Base-by-base conservation (phyloP, 331 rosid genomes). In the Quercus phellos region DNA sequence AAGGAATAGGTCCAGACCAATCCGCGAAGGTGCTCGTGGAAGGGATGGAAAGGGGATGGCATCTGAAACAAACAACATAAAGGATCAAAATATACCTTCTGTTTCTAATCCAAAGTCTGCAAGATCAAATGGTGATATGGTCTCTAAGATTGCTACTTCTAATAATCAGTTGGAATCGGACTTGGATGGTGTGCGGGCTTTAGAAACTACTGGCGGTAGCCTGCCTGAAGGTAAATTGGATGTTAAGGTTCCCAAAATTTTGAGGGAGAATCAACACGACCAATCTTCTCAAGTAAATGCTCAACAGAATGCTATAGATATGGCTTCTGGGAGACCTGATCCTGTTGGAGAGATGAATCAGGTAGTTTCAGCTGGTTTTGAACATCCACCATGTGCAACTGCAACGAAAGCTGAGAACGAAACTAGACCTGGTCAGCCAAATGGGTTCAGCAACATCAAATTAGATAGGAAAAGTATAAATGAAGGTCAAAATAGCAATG, bases 1-100 rank as follows among this genome's bases (percentile, higher is more conserved):
- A 82, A 90, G 99, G 82, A 90, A 90, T 79, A 89, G 98, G 87
- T 93, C 99, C 77, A 91, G 85, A 82, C 79, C 98, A 75, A 91
- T 83, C 87, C 97, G 90, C 69, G 98, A 86, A 67, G 87, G 96
- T 77, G 82, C 94, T 75, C 90, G 90, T 73, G 94, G 91, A 70
- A 87, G 91, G 82, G 94, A 90, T 77, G 80, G 80, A 68, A 96
- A 90, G 84, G 93, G 85, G 63, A 74, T 60, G 50, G 3, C 79
- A 54, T 81, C 86, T 64, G 97, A 90, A 76, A 77, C 81, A 34
- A 88, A 80, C 87, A 89, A 87, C 59, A 84, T 70, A 69, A 91
- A 88, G 83, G 90, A 90, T 79, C 87, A 80, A 81, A 84, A 78
- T 74, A 72, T 69, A 34, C 81, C 89, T 82, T 81, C 91, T 78